Evolutionary conservation across 192 early-diverging fungal genomes (phyloP).

Genomic region (Cladochytrium replicatum): DNA sequence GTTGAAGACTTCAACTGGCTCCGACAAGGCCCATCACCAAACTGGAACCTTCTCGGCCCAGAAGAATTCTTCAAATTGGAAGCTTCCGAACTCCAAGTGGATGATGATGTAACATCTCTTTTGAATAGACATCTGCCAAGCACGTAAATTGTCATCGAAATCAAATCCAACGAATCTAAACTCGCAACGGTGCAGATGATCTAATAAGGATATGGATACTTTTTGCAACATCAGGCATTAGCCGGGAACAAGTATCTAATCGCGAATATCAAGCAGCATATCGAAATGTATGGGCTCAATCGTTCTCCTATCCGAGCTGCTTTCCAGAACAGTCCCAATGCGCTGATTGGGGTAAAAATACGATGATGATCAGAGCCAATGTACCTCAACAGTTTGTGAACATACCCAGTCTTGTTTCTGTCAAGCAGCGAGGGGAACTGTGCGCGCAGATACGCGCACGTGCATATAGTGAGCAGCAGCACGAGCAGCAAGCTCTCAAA

Average conservation of each 20-base stretch:
- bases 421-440: slow-evolving; percentile 81
- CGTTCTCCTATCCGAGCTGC: slow-evolving; percentile 91
- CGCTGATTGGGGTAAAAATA: slow-evolving; percentile 26
- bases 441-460: slow-evolving; percentile 86
- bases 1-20: slow-evolving; percentile 95
- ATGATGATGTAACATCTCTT: too few species aligned
- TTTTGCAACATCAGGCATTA: too few species aligned
- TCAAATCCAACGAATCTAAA: too few species aligned
- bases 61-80: too few species aligned
- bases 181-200: too few species aligned
- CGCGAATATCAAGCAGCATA: slow-evolving; percentile 84
- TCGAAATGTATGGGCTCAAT: slow-evolving; percentile 85
- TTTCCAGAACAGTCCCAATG: slow-evolving; percentile 92
- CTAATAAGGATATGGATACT: too few species aligned
- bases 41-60: slow-evolving; percentile 70
- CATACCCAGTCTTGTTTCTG: slow-evolving; percentile 76
- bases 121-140: too few species aligned
- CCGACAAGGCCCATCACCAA: slow-evolving; percentile 61
- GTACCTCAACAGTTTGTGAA: background rate
- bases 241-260: too few species aligned
- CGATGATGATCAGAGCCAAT: background rate
- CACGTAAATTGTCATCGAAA: too few species aligned
- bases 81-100: too few species aligned
- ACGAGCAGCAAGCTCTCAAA: slow-evolving; percentile 87
- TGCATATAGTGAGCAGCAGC: slow-evolving; percentile 88